These are phyloP conservation scores for Stentor roeselii DNA, from an alignment of 73 alveolate genomes.

Conservation along the genomic window DNA sequence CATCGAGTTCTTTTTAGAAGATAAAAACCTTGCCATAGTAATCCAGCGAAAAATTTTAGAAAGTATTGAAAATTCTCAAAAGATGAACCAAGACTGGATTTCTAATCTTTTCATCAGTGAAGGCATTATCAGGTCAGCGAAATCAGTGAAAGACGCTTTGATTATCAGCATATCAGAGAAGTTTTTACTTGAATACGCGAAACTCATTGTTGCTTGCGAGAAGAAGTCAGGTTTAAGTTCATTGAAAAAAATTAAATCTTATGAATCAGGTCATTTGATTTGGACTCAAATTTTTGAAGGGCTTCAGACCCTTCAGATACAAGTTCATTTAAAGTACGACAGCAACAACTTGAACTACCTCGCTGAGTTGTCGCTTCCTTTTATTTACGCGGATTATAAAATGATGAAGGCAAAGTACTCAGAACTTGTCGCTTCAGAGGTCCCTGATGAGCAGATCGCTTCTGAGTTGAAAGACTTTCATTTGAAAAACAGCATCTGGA, in stretches of 20 bases:
- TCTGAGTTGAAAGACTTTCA: neutral
- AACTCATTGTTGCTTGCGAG: neutral
- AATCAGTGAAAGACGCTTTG: neutral
- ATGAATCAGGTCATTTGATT: neutral
- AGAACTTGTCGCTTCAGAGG: neutral
- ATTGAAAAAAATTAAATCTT: neutral
- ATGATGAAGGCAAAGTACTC: neutral
- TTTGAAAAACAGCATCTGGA: neutral
- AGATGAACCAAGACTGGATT: neutral
- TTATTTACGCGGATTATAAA: neutral
- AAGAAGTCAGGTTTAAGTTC: neutral
- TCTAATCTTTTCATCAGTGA: neutral
- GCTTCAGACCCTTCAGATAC: no score
- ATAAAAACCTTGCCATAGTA: neutral
- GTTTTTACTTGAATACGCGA: neutral
- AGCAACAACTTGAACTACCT: neutral
- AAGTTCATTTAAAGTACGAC: neutral
- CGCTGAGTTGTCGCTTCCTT: neutral
- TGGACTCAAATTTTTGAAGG: no score
- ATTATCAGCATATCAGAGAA: no score
- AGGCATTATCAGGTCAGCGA: neutral
- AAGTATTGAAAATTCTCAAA: no score
- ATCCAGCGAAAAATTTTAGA: no score
- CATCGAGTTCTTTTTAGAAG: neutral
- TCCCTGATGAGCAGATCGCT: neutral